Conservation (phyloP, 2,329 filamentous ascomycete species). For the Eutypa lata region DNA sequence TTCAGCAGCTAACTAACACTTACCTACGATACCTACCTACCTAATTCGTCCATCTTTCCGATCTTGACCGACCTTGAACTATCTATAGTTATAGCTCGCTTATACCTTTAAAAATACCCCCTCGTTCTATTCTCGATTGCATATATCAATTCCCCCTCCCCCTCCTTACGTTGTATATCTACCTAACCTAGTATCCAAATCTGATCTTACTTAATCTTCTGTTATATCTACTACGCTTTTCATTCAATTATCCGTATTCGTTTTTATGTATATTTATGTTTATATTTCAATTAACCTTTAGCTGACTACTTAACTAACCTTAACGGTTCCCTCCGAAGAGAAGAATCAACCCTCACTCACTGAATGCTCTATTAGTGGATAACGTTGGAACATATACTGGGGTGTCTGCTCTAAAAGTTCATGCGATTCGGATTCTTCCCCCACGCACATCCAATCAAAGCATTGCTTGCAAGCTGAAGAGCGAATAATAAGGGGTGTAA, state of each 20-base stretch:
- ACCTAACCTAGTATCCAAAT: neutral
- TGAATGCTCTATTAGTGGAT: no score
- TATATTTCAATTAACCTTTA: neutral
- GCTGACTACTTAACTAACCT: neutral
- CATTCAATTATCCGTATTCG: neutral
- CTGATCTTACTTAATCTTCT: neutral
- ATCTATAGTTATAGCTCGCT: neutral
- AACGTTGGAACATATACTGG: no score
- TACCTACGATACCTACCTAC: neutral
- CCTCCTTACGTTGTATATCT: neutral
- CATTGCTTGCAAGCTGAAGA: neutral
- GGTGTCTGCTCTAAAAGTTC: neutral
- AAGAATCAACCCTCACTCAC: no score
- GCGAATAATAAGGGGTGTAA: neutral
- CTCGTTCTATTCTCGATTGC: no score
- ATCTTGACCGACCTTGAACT: neutral
- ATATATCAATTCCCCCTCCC: no score
- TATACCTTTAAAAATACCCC: neutral
- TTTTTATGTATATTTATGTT: no score
- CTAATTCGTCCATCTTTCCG: neutral
- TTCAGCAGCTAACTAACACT: neutral
- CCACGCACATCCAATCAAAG: slow-evolving; percentile 4
- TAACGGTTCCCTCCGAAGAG: neutral
- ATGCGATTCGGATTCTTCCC: neutral
- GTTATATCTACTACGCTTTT: neutral